Percentiles rank a stretch among this genome's conserved stretches.
phyloP scores from a whole-genome alignment of 192 early-diverging fungal species.

The Chytriomyces sp. region DNA sequence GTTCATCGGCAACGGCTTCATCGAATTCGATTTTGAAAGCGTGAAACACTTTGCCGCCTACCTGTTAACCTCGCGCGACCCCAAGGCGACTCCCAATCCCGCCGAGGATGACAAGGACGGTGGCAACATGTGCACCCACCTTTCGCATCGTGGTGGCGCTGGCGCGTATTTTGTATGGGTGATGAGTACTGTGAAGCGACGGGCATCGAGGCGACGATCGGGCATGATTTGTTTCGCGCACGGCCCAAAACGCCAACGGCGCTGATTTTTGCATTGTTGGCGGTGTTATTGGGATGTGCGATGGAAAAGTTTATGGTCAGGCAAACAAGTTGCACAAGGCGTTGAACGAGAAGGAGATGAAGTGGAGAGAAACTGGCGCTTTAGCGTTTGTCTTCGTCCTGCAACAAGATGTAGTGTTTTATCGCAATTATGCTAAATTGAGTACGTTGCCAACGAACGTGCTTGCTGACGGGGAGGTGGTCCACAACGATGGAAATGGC shows the following conservation, averaged over 20 bases:
- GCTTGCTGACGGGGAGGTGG: too few species aligned
- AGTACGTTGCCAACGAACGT: too few species aligned
- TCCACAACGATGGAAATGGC: too few species aligned
- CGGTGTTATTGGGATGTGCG: not conserved
- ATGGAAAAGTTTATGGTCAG: not conserved
- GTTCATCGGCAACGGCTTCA: too few species aligned
- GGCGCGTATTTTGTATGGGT: not conserved
- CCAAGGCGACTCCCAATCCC: too few species aligned
- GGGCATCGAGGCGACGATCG: not conserved
- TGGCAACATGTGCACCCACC: not conserved
- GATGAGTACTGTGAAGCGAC: constrained; percentile 1
- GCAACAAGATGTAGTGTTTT: too few species aligned
- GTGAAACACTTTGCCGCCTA: too few species aligned
- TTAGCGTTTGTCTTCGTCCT: too few species aligned
- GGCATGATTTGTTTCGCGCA: not conserved
- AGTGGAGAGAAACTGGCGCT: too few species aligned
- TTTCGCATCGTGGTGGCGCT: not conserved
- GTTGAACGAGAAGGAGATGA: not conserved
- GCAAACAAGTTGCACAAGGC: not conserved
- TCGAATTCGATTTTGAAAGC: too few species aligned
- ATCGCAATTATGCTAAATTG: too few species aligned
- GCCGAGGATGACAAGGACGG: not conserved
- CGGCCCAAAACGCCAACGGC: not conserved
- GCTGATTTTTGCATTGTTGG: not conserved
- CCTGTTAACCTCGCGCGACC: too few species aligned